Evolutionary conservation across 768 basidiomycete species (phyloP).

Genomic region (Serpula lacrymans): DNA sequence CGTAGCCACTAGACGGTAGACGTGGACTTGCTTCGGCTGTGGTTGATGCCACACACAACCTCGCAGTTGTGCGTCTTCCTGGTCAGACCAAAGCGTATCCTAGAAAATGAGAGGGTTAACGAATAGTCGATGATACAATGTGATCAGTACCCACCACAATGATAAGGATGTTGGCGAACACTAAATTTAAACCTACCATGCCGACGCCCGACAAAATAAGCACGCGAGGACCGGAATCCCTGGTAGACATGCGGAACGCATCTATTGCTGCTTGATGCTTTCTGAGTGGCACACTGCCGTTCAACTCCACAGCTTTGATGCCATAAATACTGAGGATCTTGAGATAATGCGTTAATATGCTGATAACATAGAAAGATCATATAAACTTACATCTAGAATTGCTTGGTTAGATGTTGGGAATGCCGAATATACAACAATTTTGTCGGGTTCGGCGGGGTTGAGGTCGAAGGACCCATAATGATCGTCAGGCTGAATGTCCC

Average conservation of each 20-base stretch:
- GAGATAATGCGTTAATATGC: no score
- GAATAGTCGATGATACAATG: neutral
- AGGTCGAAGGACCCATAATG: no score
- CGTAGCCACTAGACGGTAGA: slow-evolving; percentile 12
- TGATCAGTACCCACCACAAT: slow-evolving; percentile 5
- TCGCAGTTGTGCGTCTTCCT: slow-evolving; percentile 16
- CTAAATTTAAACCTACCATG: slow-evolving; percentile 11
- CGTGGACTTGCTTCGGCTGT: slow-evolving; percentile 13
- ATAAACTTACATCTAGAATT: slow-evolving; percentile 4
- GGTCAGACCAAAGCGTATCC: slow-evolving; percentile 21
- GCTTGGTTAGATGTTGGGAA: slow-evolving; percentile 7
- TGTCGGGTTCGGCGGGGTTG: slow-evolving; percentile 1
- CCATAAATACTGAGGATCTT: slow-evolving; percentile 9
- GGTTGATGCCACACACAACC: slow-evolving; percentile 12
- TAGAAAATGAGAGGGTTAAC: slow-evolving; percentile 2
- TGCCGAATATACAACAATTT: slow-evolving; percentile 10
- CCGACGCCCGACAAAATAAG: slow-evolving; percentile 17
- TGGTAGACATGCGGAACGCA: slow-evolving; percentile 3
- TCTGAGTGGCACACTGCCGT: neutral
- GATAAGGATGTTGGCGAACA: slow-evolving; percentile 12
- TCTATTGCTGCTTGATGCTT: neutral
- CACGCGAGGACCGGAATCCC: neutral
- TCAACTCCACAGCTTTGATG: slow-evolving; percentile 1
- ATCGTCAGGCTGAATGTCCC: neutral
- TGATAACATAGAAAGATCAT: neutral